Percentiles rank a stretch among this genome's conserved stretches.
phyloP scores from a whole-genome alignment of 2,329 filamentous ascomycete genomes.

The Massarina eburnea region DNA sequence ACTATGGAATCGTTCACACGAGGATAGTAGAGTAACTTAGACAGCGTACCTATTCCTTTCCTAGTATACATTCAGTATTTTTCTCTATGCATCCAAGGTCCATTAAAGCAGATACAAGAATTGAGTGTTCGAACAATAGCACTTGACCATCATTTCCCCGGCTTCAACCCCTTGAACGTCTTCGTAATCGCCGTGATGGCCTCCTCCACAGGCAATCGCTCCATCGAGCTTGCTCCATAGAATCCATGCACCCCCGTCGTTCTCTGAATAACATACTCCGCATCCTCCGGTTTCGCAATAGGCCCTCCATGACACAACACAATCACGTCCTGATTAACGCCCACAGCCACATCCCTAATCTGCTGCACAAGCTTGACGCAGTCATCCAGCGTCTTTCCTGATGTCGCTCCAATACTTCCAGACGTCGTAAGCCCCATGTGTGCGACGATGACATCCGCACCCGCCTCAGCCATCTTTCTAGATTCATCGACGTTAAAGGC shows the following conservation, averaged over 20 bases:
- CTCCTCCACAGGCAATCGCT: slow-evolving; percentile 67
- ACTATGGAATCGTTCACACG: no score
- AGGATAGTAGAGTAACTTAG: no score
- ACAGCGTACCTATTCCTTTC: no score
- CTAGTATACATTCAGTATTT: no score
- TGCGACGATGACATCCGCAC: slow-evolving; percentile 68
- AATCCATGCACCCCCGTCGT: slow-evolving; percentile 70
- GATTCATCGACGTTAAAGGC: slow-evolving; percentile 67
- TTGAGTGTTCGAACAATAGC: not conserved
- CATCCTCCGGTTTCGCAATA: slow-evolving; percentile 65
- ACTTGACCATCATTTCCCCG: not conserved
- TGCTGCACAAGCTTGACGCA: slow-evolving; percentile 63
- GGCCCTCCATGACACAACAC: slow-evolving; percentile 72
- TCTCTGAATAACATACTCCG: slow-evolving; percentile 61
- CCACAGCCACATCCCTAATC: slow-evolving; percentile 62
- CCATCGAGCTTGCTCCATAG: slow-evolving; percentile 71
- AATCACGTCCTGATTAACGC: slow-evolving; percentile 61
- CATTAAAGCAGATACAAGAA: no score
- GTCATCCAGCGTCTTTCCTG: slow-evolving; percentile 64
- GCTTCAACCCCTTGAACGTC: slow-evolving; percentile 52
- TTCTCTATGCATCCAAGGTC: not conserved
- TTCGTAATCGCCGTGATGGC: slow-evolving; percentile 63
- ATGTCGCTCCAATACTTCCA: slow-evolving; percentile 65
- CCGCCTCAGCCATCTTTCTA: slow-evolving; percentile 62
- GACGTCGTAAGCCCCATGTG: slow-evolving; percentile 69